Evolutionary conservation across 2,329 filamentous ascomycete genomes (phyloP), one percentile per base, ranked within the genome.

Genomic region (Mariannaea sp.): DNA sequence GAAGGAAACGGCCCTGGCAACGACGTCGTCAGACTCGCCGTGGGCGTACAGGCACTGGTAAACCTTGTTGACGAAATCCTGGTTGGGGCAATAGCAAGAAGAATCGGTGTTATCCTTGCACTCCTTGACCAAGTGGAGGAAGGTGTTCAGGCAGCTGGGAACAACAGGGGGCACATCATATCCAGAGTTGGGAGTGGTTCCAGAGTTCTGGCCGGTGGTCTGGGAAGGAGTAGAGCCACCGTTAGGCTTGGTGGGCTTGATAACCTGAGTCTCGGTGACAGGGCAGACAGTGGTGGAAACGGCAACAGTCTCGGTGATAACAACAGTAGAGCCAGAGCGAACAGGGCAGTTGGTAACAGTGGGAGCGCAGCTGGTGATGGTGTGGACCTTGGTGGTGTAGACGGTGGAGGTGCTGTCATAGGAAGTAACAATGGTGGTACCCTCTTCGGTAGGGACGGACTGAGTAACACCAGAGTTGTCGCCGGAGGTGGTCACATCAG

Each of bases 141-240:
- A 97, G 67, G 92, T 95, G 83, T 93, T 94, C 75, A 97, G 78
- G 80, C 93, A 97, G 69, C 85, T 85, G 59, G 93, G 92, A 43
- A 97, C 87, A 41, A 92, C 82, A 20, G 79, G 75, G 53, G 92
- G 91, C 41, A 64, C 52, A 24, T 65, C 35, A 14, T 66, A 60
- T 5, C 48, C 51, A n/a, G 53, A 49, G 40, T 60, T 54, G 46
- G 79, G 71, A 30, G 63, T 62, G 32, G 71, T 55, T 20, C 71
- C 19, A 14, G 59, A 56, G 39, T 16, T 48, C 39, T 14, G 52
- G 58, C 56, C 55, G 16, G 44, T 55, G 5, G 60, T 58, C 10
- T 61, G 65, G 36, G 62, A 61, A 26, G 44, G 48, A 33, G 43
- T 50, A 43, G 16, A 49, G 39, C 16, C 20, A 17, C 30, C 10